Conservation (phyloP, 1,139 yeast species). For the Taiozyma sp. region DNA sequence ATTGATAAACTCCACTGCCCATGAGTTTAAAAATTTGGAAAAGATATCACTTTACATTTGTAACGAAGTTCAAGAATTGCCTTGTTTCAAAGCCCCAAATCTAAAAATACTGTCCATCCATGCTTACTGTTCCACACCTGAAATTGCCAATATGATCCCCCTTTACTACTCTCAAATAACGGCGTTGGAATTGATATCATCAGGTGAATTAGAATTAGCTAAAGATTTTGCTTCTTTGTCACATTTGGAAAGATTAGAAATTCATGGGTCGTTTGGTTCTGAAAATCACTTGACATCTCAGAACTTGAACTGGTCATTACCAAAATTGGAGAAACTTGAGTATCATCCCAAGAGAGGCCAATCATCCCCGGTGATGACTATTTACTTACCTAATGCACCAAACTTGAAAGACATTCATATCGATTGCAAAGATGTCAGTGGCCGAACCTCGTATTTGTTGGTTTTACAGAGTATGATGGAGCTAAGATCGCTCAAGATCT, state of each 20-base stretch:
- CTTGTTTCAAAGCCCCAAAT: background rate
- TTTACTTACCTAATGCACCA: background rate
- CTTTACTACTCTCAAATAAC: background rate
- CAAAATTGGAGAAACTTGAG: background rate
- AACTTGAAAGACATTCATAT: no score
- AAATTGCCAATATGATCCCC: background rate
- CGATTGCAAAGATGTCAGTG: background rate
- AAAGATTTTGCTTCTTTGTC: background rate
- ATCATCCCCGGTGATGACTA: background rate
- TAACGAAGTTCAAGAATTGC: background rate
- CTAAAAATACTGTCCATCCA: background rate
- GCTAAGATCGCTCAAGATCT: background rate
- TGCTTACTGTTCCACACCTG: background rate
- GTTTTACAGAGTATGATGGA: background rate
- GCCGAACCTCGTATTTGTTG: background rate
- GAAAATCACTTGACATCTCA: background rate
- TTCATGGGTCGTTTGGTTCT: background rate
- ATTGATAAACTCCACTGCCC: background rate
- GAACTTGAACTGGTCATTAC: background rate
- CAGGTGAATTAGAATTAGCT: background rate
- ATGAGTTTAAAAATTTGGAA: background rate
- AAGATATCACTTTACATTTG: background rate
- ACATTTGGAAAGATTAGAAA: background rate
- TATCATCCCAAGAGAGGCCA: background rate
- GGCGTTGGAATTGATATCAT: background rate